Percentiles rank a stretch among this genome's conserved stretches.
phyloP scores from a whole-genome alignment of 1,139 yeast species.

The Saccharomyces hybrid region DNA sequence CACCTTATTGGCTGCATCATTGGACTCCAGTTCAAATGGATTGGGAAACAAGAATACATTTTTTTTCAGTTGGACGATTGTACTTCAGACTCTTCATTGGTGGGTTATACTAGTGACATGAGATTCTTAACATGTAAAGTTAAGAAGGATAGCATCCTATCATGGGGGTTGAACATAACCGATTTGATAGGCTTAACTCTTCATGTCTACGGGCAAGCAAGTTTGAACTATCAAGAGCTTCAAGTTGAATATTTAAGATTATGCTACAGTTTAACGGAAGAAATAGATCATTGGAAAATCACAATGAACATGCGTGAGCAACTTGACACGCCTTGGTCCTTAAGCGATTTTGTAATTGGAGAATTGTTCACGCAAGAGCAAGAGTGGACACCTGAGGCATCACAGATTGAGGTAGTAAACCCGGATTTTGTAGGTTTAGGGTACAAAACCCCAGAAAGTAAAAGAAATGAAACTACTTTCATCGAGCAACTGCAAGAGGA shows the following conservation, averaged over 20 bases:
- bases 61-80: constrained; percentile 25
- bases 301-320: constrained; percentile 10
- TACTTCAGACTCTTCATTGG: constrained; percentile 5
- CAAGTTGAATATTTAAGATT: constrained; percentile 11
- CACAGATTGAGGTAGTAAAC: background rate
- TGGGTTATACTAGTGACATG: constrained; percentile 1
- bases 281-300: constrained; percentile 19
- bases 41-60: constrained; percentile 14
- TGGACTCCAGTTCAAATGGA: constrained; percentile 15
- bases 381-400: background rate
- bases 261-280: constrained; percentile 11
- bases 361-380: background rate
- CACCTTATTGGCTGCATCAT: constrained; percentile 18
- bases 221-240: constrained; percentile 12
- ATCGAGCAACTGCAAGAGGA: constrained; percentile 14
- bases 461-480: constrained; percentile 5
- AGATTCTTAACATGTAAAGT: constrained; percentile 16
- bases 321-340: constrained; percentile 14
- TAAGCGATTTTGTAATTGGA: background rate
- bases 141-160: constrained; percentile 5
- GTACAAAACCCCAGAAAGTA: background rate
- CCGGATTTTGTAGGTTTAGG: background rate
- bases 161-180: constrained; percentile 7
- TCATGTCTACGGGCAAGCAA: constrained; percentile 10
- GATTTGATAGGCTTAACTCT: constrained; percentile 13